Evolutionary conservation across 345 rosid genomes (phyloP).

Genomic region (Anastatica hierochuntica): DNA sequence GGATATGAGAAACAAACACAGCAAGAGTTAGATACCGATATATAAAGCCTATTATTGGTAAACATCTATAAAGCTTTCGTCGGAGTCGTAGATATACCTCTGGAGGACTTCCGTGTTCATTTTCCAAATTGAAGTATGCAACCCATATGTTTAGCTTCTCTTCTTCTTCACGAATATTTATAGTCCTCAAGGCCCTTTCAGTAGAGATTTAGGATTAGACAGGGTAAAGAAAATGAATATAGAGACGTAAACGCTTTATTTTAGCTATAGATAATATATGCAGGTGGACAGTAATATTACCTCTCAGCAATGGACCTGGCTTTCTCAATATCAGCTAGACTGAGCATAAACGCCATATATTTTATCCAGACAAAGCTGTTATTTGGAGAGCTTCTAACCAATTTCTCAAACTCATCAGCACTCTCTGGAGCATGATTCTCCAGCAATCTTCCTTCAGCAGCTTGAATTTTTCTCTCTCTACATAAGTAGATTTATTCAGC

Average conservation of each 20-base stretch:
- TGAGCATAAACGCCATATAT: constrained; percentile 78
- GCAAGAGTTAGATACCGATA: neutral
- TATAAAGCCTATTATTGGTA: neutral
- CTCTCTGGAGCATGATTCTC: constrained; percentile 72
- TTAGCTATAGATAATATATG: too few species aligned
- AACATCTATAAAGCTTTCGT: neutral
- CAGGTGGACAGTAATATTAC: too few species aligned
- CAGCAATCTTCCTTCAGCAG: constrained; percentile 82
- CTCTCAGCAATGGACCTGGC: constrained; percentile 92
- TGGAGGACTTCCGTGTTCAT: constrained; percentile 83
- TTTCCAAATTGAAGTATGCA: constrained; percentile 93
- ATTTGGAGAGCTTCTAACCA: constrained; percentile 86
- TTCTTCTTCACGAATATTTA: constrained; percentile 76
- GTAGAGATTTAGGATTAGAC: constrained; percentile 6
- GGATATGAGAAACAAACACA: constrained; percentile 22
- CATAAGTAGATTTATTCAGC: constrained; percentile 15
- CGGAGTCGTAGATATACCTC: constrained; percentile 43
- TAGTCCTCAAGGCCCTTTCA: constrained; percentile 86
- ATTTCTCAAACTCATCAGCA: constrained; percentile 85
- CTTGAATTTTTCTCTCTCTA: constrained; percentile 79
- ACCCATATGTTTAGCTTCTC: constrained; percentile 96
- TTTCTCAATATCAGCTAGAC: constrained; percentile 72
- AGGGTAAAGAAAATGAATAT: neutral
- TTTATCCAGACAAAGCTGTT: constrained; percentile 93
- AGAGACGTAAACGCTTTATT: neutral